Evolutionary conservation across 78 protist genomes (phyloP).

Genomic region (Dictyostelium brefeldianum): DNA sequence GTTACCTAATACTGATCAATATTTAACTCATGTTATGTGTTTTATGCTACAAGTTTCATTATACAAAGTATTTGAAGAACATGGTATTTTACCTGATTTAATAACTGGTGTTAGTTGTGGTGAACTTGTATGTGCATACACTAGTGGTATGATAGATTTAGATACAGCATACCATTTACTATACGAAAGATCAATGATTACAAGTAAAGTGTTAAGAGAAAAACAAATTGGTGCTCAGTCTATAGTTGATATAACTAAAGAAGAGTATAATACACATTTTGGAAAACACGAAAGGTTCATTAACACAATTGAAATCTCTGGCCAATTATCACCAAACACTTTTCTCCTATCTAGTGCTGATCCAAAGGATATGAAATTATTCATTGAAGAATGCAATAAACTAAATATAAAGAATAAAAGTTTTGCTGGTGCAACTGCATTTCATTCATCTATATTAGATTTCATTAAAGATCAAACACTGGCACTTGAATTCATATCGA

Average conservation of each 20-base stretch:
- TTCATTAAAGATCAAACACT: too few species aligned
- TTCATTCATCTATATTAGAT: too few species aligned
- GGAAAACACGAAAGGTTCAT: background rate
- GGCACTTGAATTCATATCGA: too few species aligned
- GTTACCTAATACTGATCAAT: background rate
- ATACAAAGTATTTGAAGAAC: background rate
- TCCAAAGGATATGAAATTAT: too few species aligned
- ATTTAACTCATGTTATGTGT: background rate
- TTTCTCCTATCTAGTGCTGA: background rate
- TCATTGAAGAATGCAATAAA: too few species aligned
- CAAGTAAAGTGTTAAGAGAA: background rate
- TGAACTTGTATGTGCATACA: background rate
- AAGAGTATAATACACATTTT: background rate
- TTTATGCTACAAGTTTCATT: constrained; percentile 17
- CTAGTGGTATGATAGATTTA: background rate
- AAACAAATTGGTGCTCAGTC: constrained; percentile 20
- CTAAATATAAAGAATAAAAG: too few species aligned
- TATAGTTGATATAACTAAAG: background rate
- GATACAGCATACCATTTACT: background rate
- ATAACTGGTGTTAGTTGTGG: constrained; percentile 16
- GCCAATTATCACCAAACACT: constrained; percentile 1
- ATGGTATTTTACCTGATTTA: background rate
- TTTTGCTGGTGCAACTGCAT: too few species aligned
- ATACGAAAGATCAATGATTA: background rate
- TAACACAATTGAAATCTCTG: background rate